Evolutionary conservation across 179 eudicot genomes (phyloP).

Genomic region (Nepenthes alata): DNA sequence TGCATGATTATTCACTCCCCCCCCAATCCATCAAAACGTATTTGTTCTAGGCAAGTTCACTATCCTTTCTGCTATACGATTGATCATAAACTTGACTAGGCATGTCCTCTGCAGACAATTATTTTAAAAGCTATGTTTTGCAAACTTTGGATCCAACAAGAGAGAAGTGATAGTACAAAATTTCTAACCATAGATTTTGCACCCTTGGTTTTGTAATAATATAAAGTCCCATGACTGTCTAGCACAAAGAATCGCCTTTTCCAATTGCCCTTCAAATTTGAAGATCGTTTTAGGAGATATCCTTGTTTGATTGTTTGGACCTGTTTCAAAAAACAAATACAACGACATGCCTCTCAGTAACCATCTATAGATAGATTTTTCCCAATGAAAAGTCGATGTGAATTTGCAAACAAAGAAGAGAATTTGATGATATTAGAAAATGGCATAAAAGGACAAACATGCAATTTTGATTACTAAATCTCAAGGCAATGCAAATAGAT

Average conservation of each 20-base stretch:
- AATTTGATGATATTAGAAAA: background rate
- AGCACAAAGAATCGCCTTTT: constrained; percentile 68
- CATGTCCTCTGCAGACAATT: too few species aligned
- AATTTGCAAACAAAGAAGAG: background rate
- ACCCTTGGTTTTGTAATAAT: constrained; percentile 42
- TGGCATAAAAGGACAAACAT: background rate
- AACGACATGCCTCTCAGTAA: background rate
- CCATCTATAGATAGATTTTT: background rate
- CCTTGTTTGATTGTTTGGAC: constrained; percentile 68
- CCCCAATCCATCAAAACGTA: too few species aligned
- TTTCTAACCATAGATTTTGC: constrained; percentile 50
- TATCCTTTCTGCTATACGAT: too few species aligned
- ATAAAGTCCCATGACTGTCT: constrained; percentile 53
- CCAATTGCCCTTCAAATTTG: constrained; percentile 60
- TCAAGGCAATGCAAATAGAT: background rate
- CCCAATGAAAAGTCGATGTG: too few species aligned
- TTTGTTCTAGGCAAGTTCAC: too few species aligned
- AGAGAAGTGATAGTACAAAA: background rate
- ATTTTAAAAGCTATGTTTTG: too few species aligned
- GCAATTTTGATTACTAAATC: background rate
- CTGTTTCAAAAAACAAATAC: constrained; percentile 18
- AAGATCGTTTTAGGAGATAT: constrained; percentile 55
- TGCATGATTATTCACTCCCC: too few species aligned
- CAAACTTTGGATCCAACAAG: too few species aligned
- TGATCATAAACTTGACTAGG: too few species aligned